These are phyloP conservation scores for Dictyostelium intermedium DNA, from an alignment of 78 protist species.

Conservation along the genomic window DNA sequence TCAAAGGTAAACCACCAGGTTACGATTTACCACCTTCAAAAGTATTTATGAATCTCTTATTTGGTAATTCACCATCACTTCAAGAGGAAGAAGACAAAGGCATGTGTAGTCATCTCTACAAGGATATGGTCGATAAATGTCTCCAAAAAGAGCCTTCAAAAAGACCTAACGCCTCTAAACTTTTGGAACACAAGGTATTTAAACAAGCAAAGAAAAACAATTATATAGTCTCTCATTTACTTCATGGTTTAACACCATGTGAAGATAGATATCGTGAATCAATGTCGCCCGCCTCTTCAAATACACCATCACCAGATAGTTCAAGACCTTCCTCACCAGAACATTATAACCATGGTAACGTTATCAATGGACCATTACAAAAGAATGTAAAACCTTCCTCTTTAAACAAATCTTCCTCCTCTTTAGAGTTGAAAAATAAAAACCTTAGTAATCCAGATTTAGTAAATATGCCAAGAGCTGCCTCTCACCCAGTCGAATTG, in stretches of 20 bases:
- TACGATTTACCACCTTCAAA: conserved; percentile 59
- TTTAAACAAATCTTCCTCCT: not conserved
- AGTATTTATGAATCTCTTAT: conserved; percentile 54
- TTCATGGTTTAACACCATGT: conserved; percentile 7
- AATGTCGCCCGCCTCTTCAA: not conserved
- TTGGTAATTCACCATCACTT: conserved; percentile 37
- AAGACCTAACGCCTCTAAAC: conserved; percentile 42
- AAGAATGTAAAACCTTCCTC: not conserved
- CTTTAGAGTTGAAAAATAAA: not conserved
- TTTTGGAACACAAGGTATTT: conserved; percentile 58
- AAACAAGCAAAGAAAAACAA: conserved; percentile 28
- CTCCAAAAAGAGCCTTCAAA: conserved; percentile 33
- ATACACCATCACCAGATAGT: not conserved
- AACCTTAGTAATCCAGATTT: not conserved
- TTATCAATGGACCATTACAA: not conserved
- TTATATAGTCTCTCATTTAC: conserved; percentile 12
- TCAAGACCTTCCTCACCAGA: conserved; percentile 21
- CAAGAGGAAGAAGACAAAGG: conserved; percentile 54
- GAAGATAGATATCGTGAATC: conserved; percentile 42
- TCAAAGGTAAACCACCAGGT: conserved; percentile 62
- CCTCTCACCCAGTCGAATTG: conserved; percentile 60
- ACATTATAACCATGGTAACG: not conserved
- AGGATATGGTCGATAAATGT: conserved; percentile 63
- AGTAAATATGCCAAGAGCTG: conserved; percentile 33
- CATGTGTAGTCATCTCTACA: not conserved